Evolutionary conservation across 371 early-diverging fungal species (phyloP).

Genomic region (Basidiobolus heterosporus): DNA sequence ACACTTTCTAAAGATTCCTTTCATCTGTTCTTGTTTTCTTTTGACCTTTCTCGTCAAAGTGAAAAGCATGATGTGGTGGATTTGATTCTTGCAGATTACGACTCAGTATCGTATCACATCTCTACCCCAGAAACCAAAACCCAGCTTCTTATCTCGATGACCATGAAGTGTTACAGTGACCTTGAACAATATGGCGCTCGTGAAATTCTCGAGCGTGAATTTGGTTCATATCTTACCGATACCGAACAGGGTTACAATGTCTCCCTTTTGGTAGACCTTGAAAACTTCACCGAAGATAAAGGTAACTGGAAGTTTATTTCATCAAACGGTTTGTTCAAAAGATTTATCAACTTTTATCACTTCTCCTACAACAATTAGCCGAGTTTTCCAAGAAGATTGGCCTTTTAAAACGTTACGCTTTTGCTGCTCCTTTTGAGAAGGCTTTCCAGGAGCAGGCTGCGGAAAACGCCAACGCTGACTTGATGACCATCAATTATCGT

Average conservation of each 20-base stretch:
- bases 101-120: constrained; percentile 78
- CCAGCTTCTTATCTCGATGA: constrained; percentile 57
- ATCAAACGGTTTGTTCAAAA: background rate
- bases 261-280: constrained; percentile 64
- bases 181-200: constrained; percentile 63
- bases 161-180: constrained; percentile 67
- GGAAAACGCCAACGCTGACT: constrained; percentile 37
- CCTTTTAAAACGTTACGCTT: constrained; percentile 75
- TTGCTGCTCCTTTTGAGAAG: constrained; percentile 84
- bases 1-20: background rate
- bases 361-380: constrained; percentile 19
- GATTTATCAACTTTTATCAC: background rate
- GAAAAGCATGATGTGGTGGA: constrained; percentile 68
- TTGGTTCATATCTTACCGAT: constrained; percentile 42
- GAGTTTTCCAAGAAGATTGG: constrained; percentile 61
- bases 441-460: constrained; percentile 74
- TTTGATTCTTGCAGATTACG: constrained; percentile 84
- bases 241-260: constrained; percentile 67
- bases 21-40: constrained; percentile 14
- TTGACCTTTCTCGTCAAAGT: constrained; percentile 17
- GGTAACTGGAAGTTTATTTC: constrained; percentile 19
- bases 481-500: constrained; percentile 85
- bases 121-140: constrained; percentile 57
- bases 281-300: constrained; percentile 46
- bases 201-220: constrained; percentile 61